Base-by-base conservation (phyloP, 2,329 filamentous ascomycete genomes). In the Colletotrichum coccodes region DNA sequence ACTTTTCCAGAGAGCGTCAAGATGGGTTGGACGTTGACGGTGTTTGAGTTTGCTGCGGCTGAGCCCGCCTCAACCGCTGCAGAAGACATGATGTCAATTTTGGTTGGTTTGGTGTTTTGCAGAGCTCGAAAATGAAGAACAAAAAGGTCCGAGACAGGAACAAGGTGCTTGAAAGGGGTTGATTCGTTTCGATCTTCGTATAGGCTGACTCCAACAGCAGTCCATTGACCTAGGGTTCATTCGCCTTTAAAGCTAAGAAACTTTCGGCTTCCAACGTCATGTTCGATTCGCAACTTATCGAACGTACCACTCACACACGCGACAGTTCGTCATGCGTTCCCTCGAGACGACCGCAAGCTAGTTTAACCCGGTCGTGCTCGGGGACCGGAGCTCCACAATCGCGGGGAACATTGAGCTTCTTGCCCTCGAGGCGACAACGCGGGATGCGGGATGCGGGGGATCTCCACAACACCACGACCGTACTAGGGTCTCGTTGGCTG, bases 1-100 rank as follows among this genome's bases (percentile, higher is more conserved):
- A 81, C 76, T 66, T 82, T 82, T 71, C 75, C 74, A 42, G 77
- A 75, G 9, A 81, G 71, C 9, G 75, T 75, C 52, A 81, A 38
- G 8, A 64, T 30, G 0, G 64, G 59, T 68, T 68, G 64, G 18
- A 68, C 64, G 8, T 63, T 28, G 36, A 58, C 52, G 44, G 52
- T 32, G 4, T 40, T 44, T 18, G 59, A 44, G 42, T 46, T 52
- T 6, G 46, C 36, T 11, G 52, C 50, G n/a, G 46, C 38, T 18
- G 28, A 26, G 8, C 40, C 36, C 7, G 32, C 18, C 2, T 44
- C 36, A 5, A 16, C 59, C 44, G 47, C 23, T 40, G 62, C 38
- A n/a, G 64, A 38, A 18, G 64, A 50, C 64, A 68, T 68, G 8
- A 46, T 53, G 6, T 7, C 46, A 4, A 44, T 4, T 18, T 2